Percentiles rank a stretch among this genome's conserved stretches.
Conservation (phyloP, 1,139 yeast genomes). For the Blastobotrys proliferans region DNA sequence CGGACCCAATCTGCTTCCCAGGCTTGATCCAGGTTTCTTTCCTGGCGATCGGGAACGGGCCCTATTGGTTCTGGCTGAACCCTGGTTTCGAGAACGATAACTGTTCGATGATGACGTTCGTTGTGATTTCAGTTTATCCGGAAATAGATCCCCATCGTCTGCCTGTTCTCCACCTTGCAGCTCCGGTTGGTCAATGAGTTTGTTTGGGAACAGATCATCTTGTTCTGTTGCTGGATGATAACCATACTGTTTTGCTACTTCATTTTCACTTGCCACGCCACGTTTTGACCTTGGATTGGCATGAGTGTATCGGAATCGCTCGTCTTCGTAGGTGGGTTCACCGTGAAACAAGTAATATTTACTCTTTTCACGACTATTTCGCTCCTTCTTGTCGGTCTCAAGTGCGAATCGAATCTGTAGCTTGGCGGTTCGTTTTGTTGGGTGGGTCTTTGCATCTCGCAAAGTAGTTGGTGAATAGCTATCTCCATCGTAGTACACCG, state of each 20-base stretch:
- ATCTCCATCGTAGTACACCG: conserved; percentile 26
- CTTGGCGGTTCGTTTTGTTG: conserved; percentile 43
- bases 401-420: conserved; percentile 47
- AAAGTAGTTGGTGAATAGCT: conserved; percentile 23
- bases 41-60: conserved; percentile 4
- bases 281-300: conserved; percentile 16
- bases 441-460: conserved; percentile 37
- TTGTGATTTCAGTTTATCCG: conserved; percentile 12
- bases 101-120: background rate
- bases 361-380: conserved; percentile 56
- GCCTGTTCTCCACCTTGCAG: background rate
- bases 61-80: background rate
- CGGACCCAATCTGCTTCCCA: conserved; percentile 2
- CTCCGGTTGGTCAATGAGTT: background rate
- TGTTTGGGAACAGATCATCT: conserved; percentile 8
- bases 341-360: conserved; percentile 70
- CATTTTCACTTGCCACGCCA: conserved; percentile 13
- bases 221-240: conserved; percentile 8
- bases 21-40: background rate
- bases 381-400: conserved; percentile 53
- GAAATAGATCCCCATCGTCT: conserved; percentile 20
- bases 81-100: no score
- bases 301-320: conserved; percentile 16
- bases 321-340: conserved; percentile 57
- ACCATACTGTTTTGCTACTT: conserved; percentile 11